A percentile compares a stretch with the other conserved stretches of the same genome.
These are phyloP conservation scores for Aphanocladium album DNA, from an alignment of 2,329 filamentous ascomycete genomes.

Conservation along the genomic window DNA sequence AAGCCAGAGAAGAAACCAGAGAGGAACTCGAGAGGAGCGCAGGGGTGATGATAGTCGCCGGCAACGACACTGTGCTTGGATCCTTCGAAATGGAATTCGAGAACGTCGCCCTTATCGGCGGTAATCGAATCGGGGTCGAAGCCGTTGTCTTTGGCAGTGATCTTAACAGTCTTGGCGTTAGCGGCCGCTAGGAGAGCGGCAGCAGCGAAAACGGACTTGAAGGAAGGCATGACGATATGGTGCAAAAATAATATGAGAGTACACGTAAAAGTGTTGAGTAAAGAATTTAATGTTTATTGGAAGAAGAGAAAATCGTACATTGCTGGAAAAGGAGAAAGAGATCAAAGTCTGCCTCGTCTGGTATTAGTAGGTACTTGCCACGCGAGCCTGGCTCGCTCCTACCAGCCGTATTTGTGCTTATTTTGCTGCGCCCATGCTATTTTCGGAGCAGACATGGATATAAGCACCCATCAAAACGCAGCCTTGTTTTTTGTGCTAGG, in stretches of 20 bases:
- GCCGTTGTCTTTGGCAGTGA: constrained; percentile 28
- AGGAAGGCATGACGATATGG: constrained; percentile 24
- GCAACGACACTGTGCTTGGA: constrained; percentile 34
- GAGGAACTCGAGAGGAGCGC: constrained; percentile 26
- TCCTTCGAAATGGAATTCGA: constrained; percentile 34
- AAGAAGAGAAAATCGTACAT: not conserved
- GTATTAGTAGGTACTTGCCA: not conserved
- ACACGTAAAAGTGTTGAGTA: not conserved
- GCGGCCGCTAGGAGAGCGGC: constrained; percentile 22
- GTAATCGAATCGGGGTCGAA: constrained; percentile 30
- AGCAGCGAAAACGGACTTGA: constrained; percentile 23
- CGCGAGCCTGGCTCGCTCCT: not conserved
- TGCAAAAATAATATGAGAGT: not conserved
- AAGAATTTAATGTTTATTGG: not conserved
- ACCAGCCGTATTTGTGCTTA: not conserved
- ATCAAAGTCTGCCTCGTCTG: not conserved
- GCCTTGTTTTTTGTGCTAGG: not conserved
- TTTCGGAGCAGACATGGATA: not conserved
- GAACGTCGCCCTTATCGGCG: constrained; percentile 28
- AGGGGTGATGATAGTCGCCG: constrained; percentile 32
- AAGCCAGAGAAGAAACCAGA: constrained; percentile 36
- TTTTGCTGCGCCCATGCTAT: not conserved
- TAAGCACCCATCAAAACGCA: not conserved
- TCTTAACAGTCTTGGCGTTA: constrained; percentile 28
- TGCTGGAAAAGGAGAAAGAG: not conserved